Base-by-base conservation (phyloP, 2,329 filamentous ascomycete genomes). In the Botrytis byssoidea region DNA sequence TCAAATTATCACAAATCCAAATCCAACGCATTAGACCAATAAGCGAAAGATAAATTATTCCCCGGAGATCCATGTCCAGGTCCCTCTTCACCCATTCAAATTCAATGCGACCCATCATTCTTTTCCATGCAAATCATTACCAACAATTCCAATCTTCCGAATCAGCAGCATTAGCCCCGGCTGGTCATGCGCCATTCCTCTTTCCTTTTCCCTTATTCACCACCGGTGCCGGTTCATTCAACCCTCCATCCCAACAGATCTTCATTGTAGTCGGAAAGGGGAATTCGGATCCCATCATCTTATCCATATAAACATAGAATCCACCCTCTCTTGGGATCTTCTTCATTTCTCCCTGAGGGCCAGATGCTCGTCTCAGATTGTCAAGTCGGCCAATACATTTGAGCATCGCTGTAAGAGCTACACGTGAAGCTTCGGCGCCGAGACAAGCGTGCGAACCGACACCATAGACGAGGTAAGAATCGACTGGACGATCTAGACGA, bases 401-500 rank as follows among this genome's bases (percentile, higher is more conserved):
- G 0, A 73, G 48, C 70, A 93, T 85, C 1, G 90, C 91, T 0
- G 94, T 84, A 73, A 87, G 89, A 1, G 86, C 83, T 25, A 67
- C 69, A 12, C 22, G 25, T 42, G 59, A 61, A 8, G 85, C 83
- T n/a, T 87, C 83, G 76, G 84, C 85, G 1, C 90, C 91, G 0
- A 94, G 84, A 75, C 88, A 90, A 1, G 86, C 83, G 78, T 92
- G 89, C 6, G 90, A 85, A 0, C 91, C 91, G 0, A 86, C 83
- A 16, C 88, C 88, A 76, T 90, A 90, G 81, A 89, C 86, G 75
- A 92, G 86, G 80, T 94, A 94, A 0, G 83, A 83, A 3, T 89
- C 87, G 7, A 90, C 79, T 0, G 90, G 89, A 0, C 92, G 88
- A 29, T 87, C 85, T 0, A 92, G 88, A 76, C 90, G 85, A 14